A percentile compares a stretch with the other conserved stretches of the same genome.
Evolutionary conservation across 805 yeast genomes (phyloP).

Genomic region (Yamadazyma ubonensis): DNA sequence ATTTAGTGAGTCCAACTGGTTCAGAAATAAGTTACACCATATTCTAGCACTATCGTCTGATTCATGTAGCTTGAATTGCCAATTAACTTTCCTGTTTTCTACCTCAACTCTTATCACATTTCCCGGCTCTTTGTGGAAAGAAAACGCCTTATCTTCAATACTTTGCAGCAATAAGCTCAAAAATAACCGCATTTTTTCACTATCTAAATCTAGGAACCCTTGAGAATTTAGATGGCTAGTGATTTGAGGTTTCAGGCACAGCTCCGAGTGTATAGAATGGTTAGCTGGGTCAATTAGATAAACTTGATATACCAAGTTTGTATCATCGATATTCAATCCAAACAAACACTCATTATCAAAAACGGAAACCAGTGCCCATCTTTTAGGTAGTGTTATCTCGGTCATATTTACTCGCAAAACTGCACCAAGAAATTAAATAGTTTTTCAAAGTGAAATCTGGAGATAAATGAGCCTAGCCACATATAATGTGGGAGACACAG

Average conservation of each 20-base stretch:
- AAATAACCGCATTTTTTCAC: slow-evolving; percentile 17
- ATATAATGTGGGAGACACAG: slow-evolving; percentile 2
- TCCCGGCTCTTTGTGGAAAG: not conserved
- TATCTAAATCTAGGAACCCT: slow-evolving; percentile 30
- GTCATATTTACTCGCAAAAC: slow-evolving; percentile 2
- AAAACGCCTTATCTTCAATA: not conserved
- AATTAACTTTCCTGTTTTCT: not conserved
- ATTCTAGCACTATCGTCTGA: not conserved
- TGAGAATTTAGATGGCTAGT: slow-evolving; percentile 3
- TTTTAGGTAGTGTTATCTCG: slow-evolving; percentile 5
- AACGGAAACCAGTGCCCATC: slow-evolving; percentile 1
- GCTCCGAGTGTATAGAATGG: not conserved
- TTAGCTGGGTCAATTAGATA: slow-evolving; percentile 1
- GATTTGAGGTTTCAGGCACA: not conserved
- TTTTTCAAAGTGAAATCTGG: no score
- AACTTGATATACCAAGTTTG: not conserved
- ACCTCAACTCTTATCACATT: not conserved
- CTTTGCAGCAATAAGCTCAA: slow-evolving; percentile 8
- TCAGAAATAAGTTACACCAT: slow-evolving; percentile 4
- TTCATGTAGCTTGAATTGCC: slow-evolving; percentile 1
- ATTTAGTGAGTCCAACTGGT: slow-evolving; percentile 6
- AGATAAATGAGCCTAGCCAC: not conserved
- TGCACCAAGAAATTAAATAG: no score
- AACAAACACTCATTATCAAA: slow-evolving; percentile 3
- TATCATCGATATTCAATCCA: slow-evolving; percentile 2